Evolutionary conservation across 345 rosid species (phyloP).

Genomic region (Psidium guajava): DNA sequence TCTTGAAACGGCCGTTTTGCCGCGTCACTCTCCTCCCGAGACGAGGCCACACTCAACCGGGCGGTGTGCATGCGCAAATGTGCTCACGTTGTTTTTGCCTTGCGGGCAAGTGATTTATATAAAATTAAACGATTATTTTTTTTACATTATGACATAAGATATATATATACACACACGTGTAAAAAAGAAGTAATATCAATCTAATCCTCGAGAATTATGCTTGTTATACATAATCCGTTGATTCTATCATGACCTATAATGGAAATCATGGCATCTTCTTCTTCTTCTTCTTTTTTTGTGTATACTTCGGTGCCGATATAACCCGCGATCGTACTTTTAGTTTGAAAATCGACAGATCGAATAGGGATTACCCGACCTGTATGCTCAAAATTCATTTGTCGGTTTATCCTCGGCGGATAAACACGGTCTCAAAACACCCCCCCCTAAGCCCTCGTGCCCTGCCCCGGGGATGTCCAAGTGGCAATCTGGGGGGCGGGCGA

Average conservation of each 20-base stretch:
- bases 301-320: no score
- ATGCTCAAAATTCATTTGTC: no score
- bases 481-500: not conserved
- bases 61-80: not conserved
- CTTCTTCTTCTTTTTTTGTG: no score
- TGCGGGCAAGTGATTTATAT: not conserved
- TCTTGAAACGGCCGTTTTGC: not conserved
- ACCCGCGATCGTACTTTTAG: fast-evolving
- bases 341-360: no score
- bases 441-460: no score
- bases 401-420: no score
- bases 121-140: not conserved
- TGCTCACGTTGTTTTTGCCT: not conserved
- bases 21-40: not conserved
- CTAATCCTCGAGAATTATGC: not conserved
- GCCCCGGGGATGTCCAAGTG: no score
- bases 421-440: no score
- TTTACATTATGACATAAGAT: not conserved
- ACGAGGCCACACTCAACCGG: not conserved
- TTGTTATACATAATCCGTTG: no score
- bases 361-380: no score
- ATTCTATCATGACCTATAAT: no score
- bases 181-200: not conserved
- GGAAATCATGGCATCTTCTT: no score
- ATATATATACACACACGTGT: not conserved